Percentiles rank a stretch among this genome's conserved stretches.
Evolutionary conservation across 768 basidiomycete species (phyloP).

Genomic region (Boletus pseudopeckii): DNA sequence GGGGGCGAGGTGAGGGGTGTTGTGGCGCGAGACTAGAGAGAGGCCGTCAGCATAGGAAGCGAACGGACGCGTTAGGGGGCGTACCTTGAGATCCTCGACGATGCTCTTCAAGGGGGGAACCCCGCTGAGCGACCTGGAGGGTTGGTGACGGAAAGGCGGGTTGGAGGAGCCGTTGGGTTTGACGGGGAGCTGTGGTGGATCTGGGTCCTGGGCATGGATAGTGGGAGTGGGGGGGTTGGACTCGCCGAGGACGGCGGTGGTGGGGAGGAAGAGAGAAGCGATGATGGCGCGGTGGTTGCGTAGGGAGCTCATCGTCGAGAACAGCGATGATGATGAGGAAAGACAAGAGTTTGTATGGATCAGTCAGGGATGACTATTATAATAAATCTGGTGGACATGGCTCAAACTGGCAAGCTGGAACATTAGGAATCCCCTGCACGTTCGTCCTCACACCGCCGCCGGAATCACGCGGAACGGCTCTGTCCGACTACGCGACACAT

Average conservation of each 20-base stretch:
- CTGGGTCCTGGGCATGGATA: slow-evolving; percentile 18
- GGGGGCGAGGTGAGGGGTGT: slow-evolving; percentile 42
- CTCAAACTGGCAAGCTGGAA: no score
- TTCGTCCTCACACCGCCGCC: no score
- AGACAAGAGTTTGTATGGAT: no score
- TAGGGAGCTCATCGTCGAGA: slow-evolving; percentile 57
- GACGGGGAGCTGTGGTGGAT: slow-evolving; percentile 4
- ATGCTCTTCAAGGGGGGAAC: slow-evolving; percentile 57
- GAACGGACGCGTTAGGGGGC: background rate
- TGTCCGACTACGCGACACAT: no score
- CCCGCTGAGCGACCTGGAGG: slow-evolving; percentile 19
- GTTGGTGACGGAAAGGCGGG: slow-evolving; percentile 16
- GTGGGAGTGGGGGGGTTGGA: slow-evolving; percentile 53
- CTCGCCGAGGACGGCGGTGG: slow-evolving; percentile 59
- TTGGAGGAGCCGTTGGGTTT: slow-evolving; percentile 2
- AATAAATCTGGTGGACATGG: no score
- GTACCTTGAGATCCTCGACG: slow-evolving; percentile 74
- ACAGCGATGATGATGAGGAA: background rate
- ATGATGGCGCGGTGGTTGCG: slow-evolving; percentile 73
- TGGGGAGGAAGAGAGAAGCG: slow-evolving; percentile 82
- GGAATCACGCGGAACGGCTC: no score
- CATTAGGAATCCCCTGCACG: no score
- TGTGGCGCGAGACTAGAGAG: slow-evolving; percentile 35
- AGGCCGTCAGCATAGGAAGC: background rate
- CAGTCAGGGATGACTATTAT: no score